Percentiles rank a stretch among this genome's conserved stretches.
phyloP scores from a whole-genome alignment of 1,284 basidiomycete species.

The Rhizoctonia solani region DNA sequence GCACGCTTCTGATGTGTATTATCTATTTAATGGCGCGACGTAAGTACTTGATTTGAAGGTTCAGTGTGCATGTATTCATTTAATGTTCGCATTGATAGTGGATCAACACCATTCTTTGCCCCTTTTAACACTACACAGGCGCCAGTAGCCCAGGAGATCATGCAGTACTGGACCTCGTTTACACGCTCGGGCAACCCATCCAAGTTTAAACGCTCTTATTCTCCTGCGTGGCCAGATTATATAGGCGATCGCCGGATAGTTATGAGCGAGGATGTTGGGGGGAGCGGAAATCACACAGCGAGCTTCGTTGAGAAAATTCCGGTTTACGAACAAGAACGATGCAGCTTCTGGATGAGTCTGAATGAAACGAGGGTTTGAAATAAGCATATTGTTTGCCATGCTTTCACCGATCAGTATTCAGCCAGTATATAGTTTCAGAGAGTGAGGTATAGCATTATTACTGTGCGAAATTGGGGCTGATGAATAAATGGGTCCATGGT shows the following conservation, averaged over 20 bases:
- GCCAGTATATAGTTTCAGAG: too few relatives aligned
- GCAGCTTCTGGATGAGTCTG: conserved; percentile 51
- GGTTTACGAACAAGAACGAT: conserved; percentile 46
- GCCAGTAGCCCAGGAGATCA: conserved; percentile 49
- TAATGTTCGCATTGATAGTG: conserved; percentile 43
- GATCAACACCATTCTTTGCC: conserved; percentile 9
- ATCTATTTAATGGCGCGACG: conserved; percentile 50
- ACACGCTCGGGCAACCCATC: conserved; percentile 48
- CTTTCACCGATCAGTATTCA: not conserved
- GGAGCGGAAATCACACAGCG: conserved; percentile 34
- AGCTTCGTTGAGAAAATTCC: conserved; percentile 45
- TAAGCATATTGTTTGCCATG: not conserved
- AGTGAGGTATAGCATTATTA: too few relatives aligned
- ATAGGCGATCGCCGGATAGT: conserved; percentile 40
- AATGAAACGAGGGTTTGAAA: conserved; percentile 42
- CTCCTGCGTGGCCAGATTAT: conserved; percentile 46
- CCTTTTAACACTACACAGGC: conserved; percentile 45
- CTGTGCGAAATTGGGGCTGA: too few relatives aligned
- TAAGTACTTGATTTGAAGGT: not conserved
- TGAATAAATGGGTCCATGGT: too few relatives aligned
- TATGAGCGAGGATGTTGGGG: conserved; percentile 39
- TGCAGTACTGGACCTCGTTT: conserved; percentile 55
- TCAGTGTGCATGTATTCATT: not conserved
- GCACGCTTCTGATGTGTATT: conserved; percentile 55
- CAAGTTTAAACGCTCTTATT: conserved; percentile 42